Base-by-base conservation (phyloP, 192 early-diverging fungal genomes). In the Pilaira anomala region DNA sequence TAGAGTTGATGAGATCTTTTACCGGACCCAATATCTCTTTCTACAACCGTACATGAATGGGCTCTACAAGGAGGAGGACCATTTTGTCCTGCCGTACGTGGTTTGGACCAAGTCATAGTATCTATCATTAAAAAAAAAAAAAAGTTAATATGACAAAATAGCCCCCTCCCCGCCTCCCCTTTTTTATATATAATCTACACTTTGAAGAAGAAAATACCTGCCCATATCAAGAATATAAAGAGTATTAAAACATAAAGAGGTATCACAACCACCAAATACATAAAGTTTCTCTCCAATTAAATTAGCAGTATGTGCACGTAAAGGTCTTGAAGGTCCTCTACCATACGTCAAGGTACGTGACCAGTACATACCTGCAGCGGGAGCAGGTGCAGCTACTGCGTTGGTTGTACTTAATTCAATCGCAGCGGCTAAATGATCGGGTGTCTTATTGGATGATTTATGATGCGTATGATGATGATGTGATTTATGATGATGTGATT, bases 191-290 rank as follows among this genome's bases (percentile, higher is more conserved):
- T 7, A 42, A 42, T 42, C 41, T 42, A 42, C 14, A 14, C 41
- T 36, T 53, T 28, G 21, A 22, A 58, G 18, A 25, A 40, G 18
- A 36, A 24, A 57, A 44, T 49, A 42, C 73, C 75, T 75, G 83
- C 83, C 84, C 44, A 80, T 81, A 73, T 95, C 93, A 63, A 95
- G 81, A 33, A 91, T 82, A 52, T 90, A 92, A 22, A 93, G 71
- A 29, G 85, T 88, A 61, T 78, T 86, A 66, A 82, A 95, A 65
- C 91, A 93, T 25, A 74, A 79, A 14, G 70, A 72, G 36, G 83
- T 80, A 80, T 95, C 89, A 70, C 90, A 92, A 11, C 93, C 93
- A 49, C 91, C 93, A 83, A 95, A 95, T 44, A 95, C 83, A 66
- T 85, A 93, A 19, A 93, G 73, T 19, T 81, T 76, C 36, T 88